Base-by-base conservation (phyloP, 805 yeast genomes). In the Candida manassasensis region DNA sequence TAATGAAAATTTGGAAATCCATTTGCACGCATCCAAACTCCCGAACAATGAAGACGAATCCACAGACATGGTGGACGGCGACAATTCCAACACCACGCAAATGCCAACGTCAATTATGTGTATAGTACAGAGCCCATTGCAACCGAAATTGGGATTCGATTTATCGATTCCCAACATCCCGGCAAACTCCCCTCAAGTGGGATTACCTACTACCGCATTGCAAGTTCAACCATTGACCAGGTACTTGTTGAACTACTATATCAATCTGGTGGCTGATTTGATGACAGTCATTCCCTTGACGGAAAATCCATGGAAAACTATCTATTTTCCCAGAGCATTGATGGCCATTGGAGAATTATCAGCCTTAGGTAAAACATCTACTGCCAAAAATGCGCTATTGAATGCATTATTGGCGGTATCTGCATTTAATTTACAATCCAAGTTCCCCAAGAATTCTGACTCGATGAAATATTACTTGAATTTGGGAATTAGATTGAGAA, bases 261-360 rank as follows among this genome's bases (percentile, higher is more conserved):
- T 76, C 12, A 75, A 81, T 12, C 77, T 79, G 43, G 93, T 87
- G 1, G 90, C 90, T 0, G 93, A 84, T 52, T 58, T 77, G 36
- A 80, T 82, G 87, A 76, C 86, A 0, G 87, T 81, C 3, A 74
- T 81, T 15, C 76, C 79, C 1, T 67, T 79, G 33, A 76, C 84
- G 0, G 83, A 81, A 42, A 87, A 84, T 52, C 95, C 95, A 0
- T 87, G 95, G 95, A 82, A 81, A 48, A 78, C 82, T 2, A 77
- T 85, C n/a, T 86, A 84, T 56, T 78, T 86, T 41, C 95, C 95
- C 0, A 59, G 93, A 33, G 95, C 95, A 1, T 58, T 84, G 21
- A 69, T 75, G 66, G 95, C 95, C 0, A 66, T 87, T 17, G 95
- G 95, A 3, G 95, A 87, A 50, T 59, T 85, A 17, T 74, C 80